A percentile compares a stretch with the other conserved stretches of the same genome.
These are phyloP conservation scores for Chlamydomonas incerta DNA, from an alignment of 139 green algal genomes.

Conservation along the genomic window DNA sequence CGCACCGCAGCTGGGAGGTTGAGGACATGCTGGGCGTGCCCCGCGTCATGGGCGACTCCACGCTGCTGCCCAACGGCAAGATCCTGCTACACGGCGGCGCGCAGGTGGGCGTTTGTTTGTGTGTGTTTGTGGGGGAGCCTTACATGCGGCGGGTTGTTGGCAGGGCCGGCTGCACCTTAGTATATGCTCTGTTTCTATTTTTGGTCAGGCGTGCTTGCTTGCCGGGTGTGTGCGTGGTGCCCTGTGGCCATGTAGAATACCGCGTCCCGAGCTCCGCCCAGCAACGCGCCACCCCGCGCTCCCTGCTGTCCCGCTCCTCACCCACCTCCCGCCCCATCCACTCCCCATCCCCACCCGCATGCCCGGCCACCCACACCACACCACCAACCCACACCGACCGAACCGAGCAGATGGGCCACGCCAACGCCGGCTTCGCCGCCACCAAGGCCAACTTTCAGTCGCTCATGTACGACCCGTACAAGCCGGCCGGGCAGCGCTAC, in stretches of 20 bases:
- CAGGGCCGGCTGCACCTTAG: neutral
- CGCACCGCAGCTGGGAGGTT: neutral
- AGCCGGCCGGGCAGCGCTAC: neutral
- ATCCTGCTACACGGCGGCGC: neutral
- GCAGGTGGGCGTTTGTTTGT: neutral
- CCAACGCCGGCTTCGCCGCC: neutral
- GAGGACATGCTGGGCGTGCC: slow-evolving; percentile 8
- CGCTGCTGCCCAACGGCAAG: slow-evolving; percentile 19
- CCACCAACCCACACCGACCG: too few relatives aligned
- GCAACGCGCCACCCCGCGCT: too few relatives aligned
- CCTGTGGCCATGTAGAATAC: too few relatives aligned
- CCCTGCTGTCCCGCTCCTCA: too few relatives aligned
- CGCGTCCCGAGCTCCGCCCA: too few relatives aligned
- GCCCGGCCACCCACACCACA: too few relatives aligned
- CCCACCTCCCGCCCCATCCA: too few relatives aligned
- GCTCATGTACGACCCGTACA: slow-evolving; percentile 12
- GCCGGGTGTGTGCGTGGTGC: too few relatives aligned
- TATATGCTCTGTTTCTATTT: neutral
- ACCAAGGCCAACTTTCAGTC: neutral
- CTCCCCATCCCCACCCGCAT: too few relatives aligned
- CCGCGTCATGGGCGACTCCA: slow-evolving; percentile 3
- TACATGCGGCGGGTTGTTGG: too few relatives aligned
- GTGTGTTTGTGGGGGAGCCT: neutral
- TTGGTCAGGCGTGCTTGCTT: too few relatives aligned
- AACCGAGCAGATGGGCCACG: neutral